Base-by-base conservation (phyloP, 1,139 yeast genomes). In the Blastobotrys persicus region DNA sequence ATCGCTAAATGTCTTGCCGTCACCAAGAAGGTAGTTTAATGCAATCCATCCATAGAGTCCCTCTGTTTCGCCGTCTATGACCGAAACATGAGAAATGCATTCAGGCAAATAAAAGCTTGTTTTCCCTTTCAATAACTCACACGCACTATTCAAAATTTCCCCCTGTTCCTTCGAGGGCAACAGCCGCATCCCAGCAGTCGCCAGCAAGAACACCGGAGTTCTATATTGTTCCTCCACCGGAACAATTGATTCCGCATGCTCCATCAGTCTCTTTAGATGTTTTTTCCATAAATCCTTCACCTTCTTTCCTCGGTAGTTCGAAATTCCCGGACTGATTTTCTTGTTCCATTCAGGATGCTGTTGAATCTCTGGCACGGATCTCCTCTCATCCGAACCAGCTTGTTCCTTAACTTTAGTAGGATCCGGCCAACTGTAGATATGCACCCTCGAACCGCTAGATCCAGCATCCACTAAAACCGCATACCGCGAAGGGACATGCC, bases 21-120 rank as follows among this genome's bases (percentile, higher is more conserved):
- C 80, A 1, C 82, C 85, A 20, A 80, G 72, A 55, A 85, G 66
- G 54, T 83, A 83, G 58, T 86, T 86, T 39, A 85, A 67, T 0
- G 88, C 79, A n/a, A 85, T 68, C 94, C 94, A 86, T 1, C 89
- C 88, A 57, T 81, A 85, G n/a, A 86, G 58, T 0, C 92, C 94
- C 66, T 86, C 94, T 1, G 78, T 72, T 58, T 84, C 89, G 1
- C 94, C 94, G 56, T 82, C 83, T 26, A 86, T 80, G 2, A 85
- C 79, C 52, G 80, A 78, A 17, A 85, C 74, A 62, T 85, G 89
- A n/a, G 60, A 45, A 1, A 47, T 57, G 53, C 74, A 69, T 46
- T 72, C 74, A 2, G 80, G 79, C 7, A 86, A 57, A 57, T 71
- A 82, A 58, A 85, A 84, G 42, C 76, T 74, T 1, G 85, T 76